Evolutionary conservation across 305 asterid genomes (phyloP), one percentile per base, ranked within the genome.

Genomic region (Ajuga reptans): DNA sequence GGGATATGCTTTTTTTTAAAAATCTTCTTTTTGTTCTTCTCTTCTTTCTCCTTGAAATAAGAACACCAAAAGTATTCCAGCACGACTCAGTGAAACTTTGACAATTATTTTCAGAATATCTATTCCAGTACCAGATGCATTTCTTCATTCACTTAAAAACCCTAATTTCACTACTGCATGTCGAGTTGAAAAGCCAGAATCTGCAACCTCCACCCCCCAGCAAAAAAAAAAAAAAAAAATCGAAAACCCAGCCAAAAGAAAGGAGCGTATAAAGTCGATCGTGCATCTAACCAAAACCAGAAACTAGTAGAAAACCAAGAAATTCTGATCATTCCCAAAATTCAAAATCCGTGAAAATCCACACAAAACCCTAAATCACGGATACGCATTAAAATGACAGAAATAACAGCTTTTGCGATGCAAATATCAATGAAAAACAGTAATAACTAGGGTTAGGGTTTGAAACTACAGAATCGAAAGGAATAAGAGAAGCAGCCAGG

Each of bases 391-490:
- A 63, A 41, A 68, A 51, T 33, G 16, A 7, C 24, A 50, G 54
- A 68, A 36, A 62, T 56, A 39, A 39, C 27, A 72, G 66, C 63
- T 12, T 16, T 66, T 37, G 6, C n/a, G 52, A 50, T 5, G 49
- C 64, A 54, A 42, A 12, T 11, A 60, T 9, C 24, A 53, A 17
- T 4, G 36, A 64, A 34, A 24, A 56, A 21, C 15, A 12, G 9
- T n/a, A 49, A 50, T 4, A 68, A 51, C 64, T 43, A 56, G 66
- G 65, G 72, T 60, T 75, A 73, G 87, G 87, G 82, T 77, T 83
- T 33, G 36, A 34, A 56, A 45, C 51, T 39, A 37, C 47, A 46
- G n/a, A 50, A 37, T 33, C 33, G 10, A 15, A 31, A 50, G 14
- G 29, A 34, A 57, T 39, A 34, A 31, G 36, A 11, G 4, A 6